These are phyloP conservation scores for Lachnellula arida DNA, from an alignment of 2,329 filamentous ascomycete genomes.

Conservation along the genomic window DNA sequence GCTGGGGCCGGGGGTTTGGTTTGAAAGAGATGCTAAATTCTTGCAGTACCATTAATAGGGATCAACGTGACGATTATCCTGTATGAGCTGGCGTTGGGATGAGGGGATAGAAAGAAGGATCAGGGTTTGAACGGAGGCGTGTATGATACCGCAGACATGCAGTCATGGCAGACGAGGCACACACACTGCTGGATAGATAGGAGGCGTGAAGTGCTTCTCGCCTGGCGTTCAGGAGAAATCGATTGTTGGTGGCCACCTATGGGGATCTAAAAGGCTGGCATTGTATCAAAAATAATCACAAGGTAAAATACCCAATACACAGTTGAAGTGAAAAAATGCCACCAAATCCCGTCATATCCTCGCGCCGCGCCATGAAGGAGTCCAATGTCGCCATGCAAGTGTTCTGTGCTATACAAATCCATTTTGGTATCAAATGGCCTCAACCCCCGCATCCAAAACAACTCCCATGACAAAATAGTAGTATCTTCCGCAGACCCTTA, in stretches of 20 bases:
- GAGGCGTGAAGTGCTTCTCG: constrained; percentile 1
- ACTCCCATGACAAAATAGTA: not conserved
- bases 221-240: constrained; percentile 10
- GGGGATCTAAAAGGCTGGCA: not conserved
- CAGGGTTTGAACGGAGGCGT: not conserved
- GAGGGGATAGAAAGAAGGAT: not conserved
- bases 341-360: not conserved
- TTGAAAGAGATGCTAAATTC: not conserved
- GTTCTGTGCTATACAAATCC: constrained; percentile 4
- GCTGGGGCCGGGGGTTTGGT: constrained; percentile 1
- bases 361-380: not conserved
- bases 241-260: not conserved
- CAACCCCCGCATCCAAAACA: not conserved
- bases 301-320: not conserved
- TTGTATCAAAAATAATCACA: not conserved
- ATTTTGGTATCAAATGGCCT: not conserved
- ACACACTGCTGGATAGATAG: not conserved
- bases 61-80: constrained; percentile 79
- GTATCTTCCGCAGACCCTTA: constrained; percentile 2
- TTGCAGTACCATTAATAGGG: constrained; percentile 73
- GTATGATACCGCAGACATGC: not conserved
- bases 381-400: constrained; percentile 1
- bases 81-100: constrained; percentile 75
- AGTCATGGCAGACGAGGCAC: not conserved
- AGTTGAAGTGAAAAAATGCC: not conserved